These are phyloP conservation scores for Starmerella khaoyaiensis DNA, from an alignment of 805 yeast species.

Conservation along the genomic window DNA sequence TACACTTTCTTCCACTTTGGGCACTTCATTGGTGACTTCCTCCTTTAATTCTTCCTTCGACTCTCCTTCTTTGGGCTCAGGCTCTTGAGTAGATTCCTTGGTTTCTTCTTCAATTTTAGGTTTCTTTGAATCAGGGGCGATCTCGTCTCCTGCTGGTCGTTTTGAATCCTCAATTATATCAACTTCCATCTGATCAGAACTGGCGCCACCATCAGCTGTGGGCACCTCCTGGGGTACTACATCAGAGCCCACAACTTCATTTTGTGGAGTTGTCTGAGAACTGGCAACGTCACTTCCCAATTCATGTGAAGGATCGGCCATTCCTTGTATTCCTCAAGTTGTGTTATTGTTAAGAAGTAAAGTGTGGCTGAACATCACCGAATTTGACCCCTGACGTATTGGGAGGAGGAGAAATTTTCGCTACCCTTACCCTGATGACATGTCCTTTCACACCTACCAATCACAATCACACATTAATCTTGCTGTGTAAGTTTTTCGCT, in stretches of 20 bases:
- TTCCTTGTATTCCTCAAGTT: not conserved
- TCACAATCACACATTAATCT: too few species aligned
- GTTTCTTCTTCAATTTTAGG: conserved; percentile 1
- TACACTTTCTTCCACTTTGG: not conserved
- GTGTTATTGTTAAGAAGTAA: conserved; percentile 17
- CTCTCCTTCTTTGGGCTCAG: conserved; percentile 1
- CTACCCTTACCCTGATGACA: conserved; percentile 16
- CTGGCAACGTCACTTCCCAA: not conserved
- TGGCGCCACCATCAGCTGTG: too few species aligned
- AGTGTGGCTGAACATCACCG: conserved; percentile 6
- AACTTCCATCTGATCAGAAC: conserved; percentile 1
- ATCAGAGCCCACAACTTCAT: too few species aligned
- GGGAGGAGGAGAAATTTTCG: conserved; percentile 12
- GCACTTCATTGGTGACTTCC: not conserved
- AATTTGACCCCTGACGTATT: conserved; percentile 20
- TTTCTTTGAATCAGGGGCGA: not conserved
- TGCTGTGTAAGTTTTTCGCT: too few species aligned
- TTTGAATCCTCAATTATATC: too few species aligned
- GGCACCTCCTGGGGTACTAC: too few species aligned
- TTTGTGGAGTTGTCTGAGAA: not conserved
- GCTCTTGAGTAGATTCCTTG: not conserved
- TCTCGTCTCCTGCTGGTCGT: too few species aligned
- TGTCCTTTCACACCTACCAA: too few species aligned
- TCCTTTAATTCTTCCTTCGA: conserved; percentile 2
- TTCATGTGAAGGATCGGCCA: conserved; percentile 2